Conservation (phyloP, 768 basidiomycete genomes). For the Daedaleopsis nitida region DNA sequence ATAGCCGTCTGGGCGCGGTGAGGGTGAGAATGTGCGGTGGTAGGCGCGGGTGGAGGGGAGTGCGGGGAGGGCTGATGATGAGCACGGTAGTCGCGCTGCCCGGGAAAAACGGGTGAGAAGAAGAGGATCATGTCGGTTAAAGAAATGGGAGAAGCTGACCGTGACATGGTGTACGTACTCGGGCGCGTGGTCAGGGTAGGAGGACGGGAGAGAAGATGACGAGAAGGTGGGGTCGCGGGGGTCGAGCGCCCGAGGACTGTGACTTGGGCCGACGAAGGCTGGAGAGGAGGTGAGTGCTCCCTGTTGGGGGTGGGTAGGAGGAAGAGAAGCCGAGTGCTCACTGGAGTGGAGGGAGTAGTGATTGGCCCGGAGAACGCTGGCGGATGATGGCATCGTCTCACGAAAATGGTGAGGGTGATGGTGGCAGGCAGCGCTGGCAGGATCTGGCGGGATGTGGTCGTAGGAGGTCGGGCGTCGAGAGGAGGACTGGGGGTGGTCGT, state of each 20-base stretch:
- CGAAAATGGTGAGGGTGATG: neutral
- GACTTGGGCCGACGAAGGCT: neutral
- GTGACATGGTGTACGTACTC: neutral
- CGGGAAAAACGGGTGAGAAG: conserved; percentile 14
- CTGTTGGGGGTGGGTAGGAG: neutral
- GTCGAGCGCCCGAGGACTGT: neutral
- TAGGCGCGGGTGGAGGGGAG: neutral
- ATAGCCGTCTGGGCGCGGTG: neutral
- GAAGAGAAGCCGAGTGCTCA: neutral
- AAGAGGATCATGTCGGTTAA: neutral
- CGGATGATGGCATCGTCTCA: neutral
- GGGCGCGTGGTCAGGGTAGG: neutral
- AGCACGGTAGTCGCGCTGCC: conserved; percentile 2
- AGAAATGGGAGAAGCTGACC: neutral
- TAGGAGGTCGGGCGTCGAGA: neutral
- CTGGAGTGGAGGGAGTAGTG: neutral
- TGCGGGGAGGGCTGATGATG: neutral
- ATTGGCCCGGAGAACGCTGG: neutral
- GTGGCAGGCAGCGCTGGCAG: no score
- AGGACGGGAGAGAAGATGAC: neutral
- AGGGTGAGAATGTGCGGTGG: neutral
- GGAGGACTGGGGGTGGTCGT: neutral
- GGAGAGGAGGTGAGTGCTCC: neutral
- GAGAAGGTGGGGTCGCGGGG: neutral
- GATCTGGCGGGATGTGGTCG: no score